Evolutionary conservation across 352 stramenopile genomes (phyloP).

Genomic region (Phytophthora idaei): DNA sequence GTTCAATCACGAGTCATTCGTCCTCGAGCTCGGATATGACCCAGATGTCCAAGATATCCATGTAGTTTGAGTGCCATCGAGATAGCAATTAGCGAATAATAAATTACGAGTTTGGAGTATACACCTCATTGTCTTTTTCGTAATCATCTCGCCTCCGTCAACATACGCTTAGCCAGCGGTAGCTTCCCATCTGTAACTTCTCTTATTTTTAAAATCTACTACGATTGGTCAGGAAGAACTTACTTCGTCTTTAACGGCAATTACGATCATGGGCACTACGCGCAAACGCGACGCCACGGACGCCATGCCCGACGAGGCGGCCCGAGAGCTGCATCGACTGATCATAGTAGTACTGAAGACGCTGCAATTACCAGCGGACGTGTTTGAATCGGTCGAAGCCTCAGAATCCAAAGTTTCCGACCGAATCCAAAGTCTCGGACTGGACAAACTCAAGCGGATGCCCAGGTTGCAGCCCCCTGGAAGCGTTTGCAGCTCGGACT

Average conservation of each 20-base stretch:
- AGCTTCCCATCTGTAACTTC: conserved; percentile 8
- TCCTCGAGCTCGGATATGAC: conserved; percentile 38
- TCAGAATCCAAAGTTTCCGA: background rate
- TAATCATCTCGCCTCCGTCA: background rate
- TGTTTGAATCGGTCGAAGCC: conserved; percentile 13
- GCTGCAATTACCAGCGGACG: conserved; percentile 21
- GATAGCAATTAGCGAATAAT: conserved; percentile 27
- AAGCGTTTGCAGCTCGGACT: conserved; percentile 39
- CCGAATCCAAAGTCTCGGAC: conserved; percentile 18
- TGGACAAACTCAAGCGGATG: conserved; percentile 32
- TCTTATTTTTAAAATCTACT: background rate
- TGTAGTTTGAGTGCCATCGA: conserved; percentile 13
- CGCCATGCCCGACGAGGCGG: conserved; percentile 16
- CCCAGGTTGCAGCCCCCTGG: conserved; percentile 30
- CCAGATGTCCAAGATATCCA: conserved; percentile 25
- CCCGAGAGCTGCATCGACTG: conserved; percentile 22
- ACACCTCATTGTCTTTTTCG: background rate
- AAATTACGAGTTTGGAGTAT: conserved; percentile 29
- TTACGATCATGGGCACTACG: conserved; percentile 28
- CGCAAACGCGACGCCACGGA: conserved; percentile 25
- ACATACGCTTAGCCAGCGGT: conserved; percentile 7
- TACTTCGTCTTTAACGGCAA: conserved; percentile 9
- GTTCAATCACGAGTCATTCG: conserved; percentile 30
- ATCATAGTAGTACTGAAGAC: conserved; percentile 8
- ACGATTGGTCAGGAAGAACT: conserved; percentile 15